Base-by-base conservation (phyloP, 345 rosid genomes). In the Murraya koenigii region DNA sequence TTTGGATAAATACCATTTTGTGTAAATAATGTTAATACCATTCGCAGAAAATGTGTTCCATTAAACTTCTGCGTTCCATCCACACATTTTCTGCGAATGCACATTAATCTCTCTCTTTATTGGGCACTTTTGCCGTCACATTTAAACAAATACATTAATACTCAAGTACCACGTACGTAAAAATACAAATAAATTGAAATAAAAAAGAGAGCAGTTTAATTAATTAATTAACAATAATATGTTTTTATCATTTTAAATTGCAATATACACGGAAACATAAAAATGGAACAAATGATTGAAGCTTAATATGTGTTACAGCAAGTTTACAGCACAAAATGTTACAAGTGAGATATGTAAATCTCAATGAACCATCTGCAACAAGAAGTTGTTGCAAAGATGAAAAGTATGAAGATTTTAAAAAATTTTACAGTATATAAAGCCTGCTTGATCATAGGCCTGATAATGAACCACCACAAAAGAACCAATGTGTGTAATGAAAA, bases 11-110 rank as follows among this genome's bases (percentile, higher is more conserved):
- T 26, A 14, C 17, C 19, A 30, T 26, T 62, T 28, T 61, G 66
- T 15, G 35, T 28, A 3, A 61, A 61, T 61, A 11, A 41, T 41
- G 14, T 41, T 11, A 0, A 11, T 41, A 11, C 2, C 0, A 13
- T 44, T 44, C 4, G 49, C 17, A 44, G 49, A 44, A 44, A 44
- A 11, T 44, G 15, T 44, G 49, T 13, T 44, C 17, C 47, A 33
- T 61, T 39, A 47, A 66, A 76, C 72, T 76, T 76, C 72, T 54
- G 28, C 28, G 22, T 17, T 54, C 17, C 72, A 8, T 54, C 65
- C 65, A 23, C 36, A 15, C 54, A 66, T 15, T 25, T 65, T 56
- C 72, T 41, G 4, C 54, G 22, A 33, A 58, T 56, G 38, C 5
- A 60, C 22, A n/a, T 35, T 7, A 13, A 55, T 72, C 30, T 72